Conservation (phyloP, 139 green algal species). For the Parachlorella kessleri region DNA sequence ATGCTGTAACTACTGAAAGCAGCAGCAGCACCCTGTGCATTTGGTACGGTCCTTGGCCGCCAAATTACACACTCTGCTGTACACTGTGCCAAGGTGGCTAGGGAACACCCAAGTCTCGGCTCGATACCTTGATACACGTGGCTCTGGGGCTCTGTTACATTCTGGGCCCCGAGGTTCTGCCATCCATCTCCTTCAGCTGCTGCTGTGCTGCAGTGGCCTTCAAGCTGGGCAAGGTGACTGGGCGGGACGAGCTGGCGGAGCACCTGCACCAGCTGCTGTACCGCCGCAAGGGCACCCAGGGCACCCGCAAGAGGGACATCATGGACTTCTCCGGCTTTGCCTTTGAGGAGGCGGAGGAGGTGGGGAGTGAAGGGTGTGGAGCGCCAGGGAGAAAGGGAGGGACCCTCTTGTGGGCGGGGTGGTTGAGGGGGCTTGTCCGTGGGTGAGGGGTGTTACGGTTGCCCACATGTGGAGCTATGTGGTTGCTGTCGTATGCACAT, state of each 20-base stretch:
- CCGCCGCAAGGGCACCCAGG: constrained; percentile 59
- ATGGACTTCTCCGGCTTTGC: constrained; percentile 68
- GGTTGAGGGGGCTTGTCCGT: neutral
- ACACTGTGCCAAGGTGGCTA: no score
- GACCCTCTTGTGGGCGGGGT: no score
- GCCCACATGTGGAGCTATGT: no score
- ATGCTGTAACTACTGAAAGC: neutral
- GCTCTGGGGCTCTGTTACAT: no score
- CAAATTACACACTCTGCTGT: no score
- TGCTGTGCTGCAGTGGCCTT: constrained; percentile 56
- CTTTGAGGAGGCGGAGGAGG: constrained; percentile 50
- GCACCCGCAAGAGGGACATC: constrained; percentile 63
- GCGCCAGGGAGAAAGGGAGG: neutral
- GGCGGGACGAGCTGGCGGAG: constrained; percentile 60
- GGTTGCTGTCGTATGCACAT: no score
- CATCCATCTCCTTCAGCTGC: neutral
- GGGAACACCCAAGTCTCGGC: no score
- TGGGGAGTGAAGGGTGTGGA: neutral
- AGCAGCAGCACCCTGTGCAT: neutral
- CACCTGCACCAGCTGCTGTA: constrained; percentile 67
- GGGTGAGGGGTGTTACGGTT: no score
- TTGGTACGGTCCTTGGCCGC: no score
- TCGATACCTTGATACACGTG: no score
- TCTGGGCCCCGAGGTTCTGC: no score
- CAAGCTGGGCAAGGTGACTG: constrained; percentile 62